These are phyloP conservation scores for Phaseolus coccineus DNA, from an alignment of 331 rosid species.

Conservation along the genomic window DNA sequence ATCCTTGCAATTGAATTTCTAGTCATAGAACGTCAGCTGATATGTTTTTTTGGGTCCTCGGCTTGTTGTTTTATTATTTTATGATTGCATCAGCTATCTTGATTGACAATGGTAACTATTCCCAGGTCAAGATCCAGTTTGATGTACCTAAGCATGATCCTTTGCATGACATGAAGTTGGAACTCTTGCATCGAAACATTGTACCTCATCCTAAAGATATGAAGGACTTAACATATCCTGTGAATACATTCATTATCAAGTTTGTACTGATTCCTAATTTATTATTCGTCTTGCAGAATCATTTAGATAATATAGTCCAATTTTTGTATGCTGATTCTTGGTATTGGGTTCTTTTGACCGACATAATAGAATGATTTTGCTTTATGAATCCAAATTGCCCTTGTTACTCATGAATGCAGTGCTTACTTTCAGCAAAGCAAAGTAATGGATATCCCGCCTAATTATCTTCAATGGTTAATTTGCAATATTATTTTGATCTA, in stretches of 20 bases:
- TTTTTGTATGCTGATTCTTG: slow-evolving; percentile 16
- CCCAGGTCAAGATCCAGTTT: slow-evolving; percentile 69
- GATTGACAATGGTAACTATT: slow-evolving; percentile 38
- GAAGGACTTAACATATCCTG: slow-evolving; percentile 39
- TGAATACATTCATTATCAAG: slow-evolving; percentile 58
- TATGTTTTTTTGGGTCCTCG: slow-evolving; percentile 1
- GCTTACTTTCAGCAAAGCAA: slow-evolving; percentile 2
- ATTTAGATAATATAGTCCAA: slow-evolving; percentile 17
- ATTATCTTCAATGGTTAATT: slow-evolving; percentile 9
- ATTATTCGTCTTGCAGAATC: slow-evolving; percentile 28
- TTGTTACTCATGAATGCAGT: background rate
- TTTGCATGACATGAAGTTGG: slow-evolving; percentile 50
- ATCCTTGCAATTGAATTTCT: slow-evolving; percentile 29
- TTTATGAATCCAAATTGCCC: slow-evolving; percentile 13
- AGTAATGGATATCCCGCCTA: background rate
- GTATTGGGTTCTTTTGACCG: slow-evolving; percentile 26
- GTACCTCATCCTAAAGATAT: slow-evolving; percentile 37
- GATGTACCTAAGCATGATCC: slow-evolving; percentile 54
- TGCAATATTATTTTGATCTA: slow-evolving; percentile 19
- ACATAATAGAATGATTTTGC: slow-evolving; percentile 3
- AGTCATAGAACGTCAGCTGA: slow-evolving; percentile 7
- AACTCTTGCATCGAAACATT: slow-evolving; percentile 46
- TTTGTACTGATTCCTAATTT: slow-evolving; percentile 44
- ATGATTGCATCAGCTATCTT: slow-evolving; percentile 22
- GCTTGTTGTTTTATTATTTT: slow-evolving; percentile 27